Base-by-base conservation (phyloP, 2,329 filamentous ascomycete species). In the Fusarium hostae region DNA sequence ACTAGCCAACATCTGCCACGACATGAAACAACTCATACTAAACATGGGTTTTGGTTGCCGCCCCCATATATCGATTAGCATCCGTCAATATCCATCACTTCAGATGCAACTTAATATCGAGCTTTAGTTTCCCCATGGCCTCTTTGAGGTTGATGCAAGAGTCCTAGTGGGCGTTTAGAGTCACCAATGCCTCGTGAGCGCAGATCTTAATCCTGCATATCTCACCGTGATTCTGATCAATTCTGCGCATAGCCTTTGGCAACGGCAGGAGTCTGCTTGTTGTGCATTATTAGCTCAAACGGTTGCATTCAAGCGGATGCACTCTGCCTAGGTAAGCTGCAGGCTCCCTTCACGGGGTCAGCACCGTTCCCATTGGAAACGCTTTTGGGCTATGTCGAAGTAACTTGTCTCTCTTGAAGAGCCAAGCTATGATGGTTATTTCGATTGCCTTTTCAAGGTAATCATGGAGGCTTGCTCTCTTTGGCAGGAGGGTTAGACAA, bases 81-180 rank as follows among this genome's bases (percentile, higher is more conserved):
- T 55, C 32, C 45, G 41, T 43, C 16, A 59, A 50, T 34, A 39
- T 50, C 47, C 52, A 51, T 65, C n/a, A 59, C 63, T 39, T 24
- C 12, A n/a, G 54, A 64, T 72, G 61, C 56, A 48, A 51, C 66
- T 54, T 37, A 30, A 43, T 45, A 58, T 62, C 32, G 61, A 55
- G 47, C 56, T 57, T 48, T 45, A 54, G 66, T 45, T 70, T 67
- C 52, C 59, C 68, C 66, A 59, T 72, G 65, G 67, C 70, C 69
- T 26, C 47, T 61, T 58, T 54, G 37, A 59, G 37, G 45, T 63
- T 50, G 56, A 43, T 62, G 55, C 32, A 28, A 26, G 35, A 41
- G 51, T 57, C 50, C 47, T 48, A 56, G 45, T 71, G 55, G 70
- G 43, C 45, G 45, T 54, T 43, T 35, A 50, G 35, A 69, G 40